Percentiles rank a stretch among this genome's conserved stretches.
Evolutionary conservation across 495 filamentous ascomycete genomes (phyloP).

Genomic region (Aspergillus baeticus): DNA sequence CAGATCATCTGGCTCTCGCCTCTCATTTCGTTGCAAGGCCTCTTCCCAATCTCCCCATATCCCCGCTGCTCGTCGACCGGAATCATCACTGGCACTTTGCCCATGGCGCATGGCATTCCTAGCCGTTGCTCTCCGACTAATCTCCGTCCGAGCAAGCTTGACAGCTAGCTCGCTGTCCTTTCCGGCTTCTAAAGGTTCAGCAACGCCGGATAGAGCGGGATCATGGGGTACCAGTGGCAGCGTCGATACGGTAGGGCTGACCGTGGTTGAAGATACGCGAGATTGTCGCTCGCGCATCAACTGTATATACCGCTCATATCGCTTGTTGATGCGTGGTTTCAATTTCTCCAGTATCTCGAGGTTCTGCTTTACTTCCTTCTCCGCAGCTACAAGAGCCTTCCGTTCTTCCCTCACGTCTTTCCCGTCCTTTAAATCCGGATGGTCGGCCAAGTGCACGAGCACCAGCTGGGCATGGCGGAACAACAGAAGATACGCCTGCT

Average conservation of each 20-base stretch:
- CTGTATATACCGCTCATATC: slow-evolving; percentile 59
- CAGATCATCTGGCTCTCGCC: slow-evolving; percentile 33
- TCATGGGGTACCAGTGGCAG: slow-evolving; percentile 29
- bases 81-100: slow-evolving; percentile 53
- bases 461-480: slow-evolving; percentile 78
- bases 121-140: slow-evolving; percentile 63
- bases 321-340: slow-evolving; percentile 65
- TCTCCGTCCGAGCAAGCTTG: slow-evolving; percentile 70
- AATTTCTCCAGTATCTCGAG: slow-evolving; percentile 60
- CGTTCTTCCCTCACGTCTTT: slow-evolving; percentile 50
- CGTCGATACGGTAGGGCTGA: slow-evolving; percentile 11
- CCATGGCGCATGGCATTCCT: slow-evolving; percentile 55
- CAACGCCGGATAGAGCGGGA: slow-evolving; percentile 39
- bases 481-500: slow-evolving; percentile 83
- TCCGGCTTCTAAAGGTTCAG: slow-evolving; percentile 61
- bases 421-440: slow-evolving; percentile 55
- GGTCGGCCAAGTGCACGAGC: slow-evolving; percentile 56
- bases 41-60: slow-evolving; percentile 63
- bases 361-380: slow-evolving; percentile 52
- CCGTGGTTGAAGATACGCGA: slow-evolving; percentile 25
- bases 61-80: slow-evolving; percentile 56
- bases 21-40: slow-evolving; percentile 30
- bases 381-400: slow-evolving; percentile 45
- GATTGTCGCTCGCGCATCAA: slow-evolving; percentile 50
- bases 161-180: slow-evolving; percentile 77